These are phyloP conservation scores for Trichocladium antarcticum DNA, from an alignment of 495 filamentous ascomycete species.

Conservation along the genomic window DNA sequence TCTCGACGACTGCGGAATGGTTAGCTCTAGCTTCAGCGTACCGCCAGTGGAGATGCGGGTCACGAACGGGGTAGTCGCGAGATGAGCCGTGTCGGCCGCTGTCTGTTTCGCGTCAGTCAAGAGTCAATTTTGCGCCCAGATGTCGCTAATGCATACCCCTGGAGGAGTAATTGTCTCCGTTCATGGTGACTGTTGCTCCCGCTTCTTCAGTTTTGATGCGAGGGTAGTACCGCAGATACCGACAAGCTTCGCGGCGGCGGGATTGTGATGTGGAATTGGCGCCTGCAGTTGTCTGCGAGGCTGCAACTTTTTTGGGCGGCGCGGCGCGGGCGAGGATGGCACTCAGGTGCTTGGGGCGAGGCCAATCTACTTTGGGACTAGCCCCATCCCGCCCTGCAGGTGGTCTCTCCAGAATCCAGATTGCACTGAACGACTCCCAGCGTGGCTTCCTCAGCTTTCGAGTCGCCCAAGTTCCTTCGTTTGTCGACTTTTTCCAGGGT, in stretches of 20 bases:
- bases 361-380: conserved; percentile 14
- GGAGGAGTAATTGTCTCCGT: conserved; percentile 75
- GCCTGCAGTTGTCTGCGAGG: conserved; percentile 21
- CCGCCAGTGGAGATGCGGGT: neutral
- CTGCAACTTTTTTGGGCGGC: conserved; percentile 31
- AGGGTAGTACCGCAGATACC: conserved; percentile 1
- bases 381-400: neutral
- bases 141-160: conserved; percentile 46
- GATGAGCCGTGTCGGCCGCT: conserved; percentile 55
- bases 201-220: conserved; percentile 8
- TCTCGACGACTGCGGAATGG: conserved; percentile 17
- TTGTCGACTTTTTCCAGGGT: neutral
- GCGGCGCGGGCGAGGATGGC: neutral
- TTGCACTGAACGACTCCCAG: neutral
- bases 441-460: neutral
- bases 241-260: neutral
- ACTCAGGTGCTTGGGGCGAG: conserved; percentile 1
- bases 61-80: conserved; percentile 60
- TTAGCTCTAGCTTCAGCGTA: neutral
- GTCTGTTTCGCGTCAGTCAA: conserved; percentile 34
- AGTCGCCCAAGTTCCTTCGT: neutral
- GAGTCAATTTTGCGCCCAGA: conserved; percentile 11
- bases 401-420: neutral
- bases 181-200: conserved; percentile 48
- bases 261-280: conserved; percentile 1